Evolutionary conservation across 345 rosid genomes (phyloP).

Genomic region (Euphorbia pulcherrima): DNA sequence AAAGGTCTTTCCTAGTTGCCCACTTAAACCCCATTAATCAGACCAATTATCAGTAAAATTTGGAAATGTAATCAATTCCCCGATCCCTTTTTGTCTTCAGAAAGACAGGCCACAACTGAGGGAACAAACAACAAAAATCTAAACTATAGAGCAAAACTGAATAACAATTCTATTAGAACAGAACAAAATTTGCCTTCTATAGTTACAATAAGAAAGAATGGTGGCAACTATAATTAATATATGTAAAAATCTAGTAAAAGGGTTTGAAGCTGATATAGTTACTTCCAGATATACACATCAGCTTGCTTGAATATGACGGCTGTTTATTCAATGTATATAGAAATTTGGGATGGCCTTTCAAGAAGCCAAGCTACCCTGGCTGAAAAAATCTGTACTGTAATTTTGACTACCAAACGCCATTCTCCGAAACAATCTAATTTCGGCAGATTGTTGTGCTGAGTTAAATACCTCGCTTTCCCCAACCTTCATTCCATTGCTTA

Average conservation of each 20-base stretch:
- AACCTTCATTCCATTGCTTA: constrained; percentile 81
- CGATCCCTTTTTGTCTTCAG: not conserved
- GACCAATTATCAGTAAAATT: not conserved
- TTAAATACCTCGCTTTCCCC: constrained; percentile 79
- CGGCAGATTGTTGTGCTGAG: constrained; percentile 74
- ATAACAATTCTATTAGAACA: constrained; percentile 4
- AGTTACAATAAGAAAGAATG: constrained; percentile 35
- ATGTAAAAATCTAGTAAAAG: constrained; percentile 10
- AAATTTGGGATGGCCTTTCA: constrained; percentile 33
- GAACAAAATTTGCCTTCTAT: constrained; percentile 22
- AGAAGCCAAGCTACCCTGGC: constrained; percentile 32
- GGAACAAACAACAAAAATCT: not conserved
- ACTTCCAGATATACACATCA: constrained; percentile 15
- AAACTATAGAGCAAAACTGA: constrained; percentile 10
- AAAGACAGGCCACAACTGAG: not conserved
- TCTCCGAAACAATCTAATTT: constrained; percentile 76
- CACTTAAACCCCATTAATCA: not conserved
- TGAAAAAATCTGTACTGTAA: constrained; percentile 67
- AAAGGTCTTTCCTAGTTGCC: too few species aligned
- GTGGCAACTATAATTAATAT: not conserved
- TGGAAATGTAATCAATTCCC: too few species aligned
- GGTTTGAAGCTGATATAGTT: constrained; percentile 14
- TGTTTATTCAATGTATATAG: constrained; percentile 15
- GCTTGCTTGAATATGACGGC: constrained; percentile 1
- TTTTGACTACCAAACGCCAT: constrained; percentile 88